phyloP scores from a whole-genome alignment of 768 basidiomycete species.

The Trametes cinnabarina region DNA sequence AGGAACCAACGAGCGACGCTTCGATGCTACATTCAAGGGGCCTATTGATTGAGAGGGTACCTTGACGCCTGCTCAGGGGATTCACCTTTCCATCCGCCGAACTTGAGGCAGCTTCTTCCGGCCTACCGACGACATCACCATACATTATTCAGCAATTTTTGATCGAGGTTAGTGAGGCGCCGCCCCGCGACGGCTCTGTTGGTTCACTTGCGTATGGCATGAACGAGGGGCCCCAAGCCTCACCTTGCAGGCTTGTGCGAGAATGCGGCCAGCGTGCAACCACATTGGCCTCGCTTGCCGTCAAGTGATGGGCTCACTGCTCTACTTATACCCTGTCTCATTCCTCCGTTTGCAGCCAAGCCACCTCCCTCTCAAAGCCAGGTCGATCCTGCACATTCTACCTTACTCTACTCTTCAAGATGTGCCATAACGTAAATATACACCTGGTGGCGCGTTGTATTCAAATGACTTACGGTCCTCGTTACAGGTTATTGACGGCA shows the following conservation, averaged over 20 bases:
- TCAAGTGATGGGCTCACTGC: slow-evolving; percentile 25
- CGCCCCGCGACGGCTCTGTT: slow-evolving; percentile 20
- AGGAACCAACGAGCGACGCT: slow-evolving; percentile 14
- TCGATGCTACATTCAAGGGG: slow-evolving; percentile 15
- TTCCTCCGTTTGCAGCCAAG: slow-evolving; percentile 7
- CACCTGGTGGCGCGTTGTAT: background rate
- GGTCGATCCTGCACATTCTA: slow-evolving; percentile 18
- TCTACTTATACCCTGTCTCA: slow-evolving; percentile 19
- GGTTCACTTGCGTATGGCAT: slow-evolving; percentile 21
- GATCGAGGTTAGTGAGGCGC: slow-evolving; percentile 22
- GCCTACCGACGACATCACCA: slow-evolving; percentile 18
- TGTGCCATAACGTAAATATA: slow-evolving; percentile 72
- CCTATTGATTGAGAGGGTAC: slow-evolving; percentile 10
- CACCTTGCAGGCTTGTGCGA: slow-evolving; percentile 33
- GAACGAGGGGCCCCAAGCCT: slow-evolving; percentile 34
- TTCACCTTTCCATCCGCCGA: slow-evolving; percentile 10
- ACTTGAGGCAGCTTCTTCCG: slow-evolving; percentile 16
- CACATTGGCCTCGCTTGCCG: slow-evolving; percentile 29
- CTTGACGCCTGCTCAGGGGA: slow-evolving; percentile 18
- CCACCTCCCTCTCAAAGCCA: slow-evolving; percentile 20
- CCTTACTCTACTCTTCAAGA: slow-evolving; percentile 31
- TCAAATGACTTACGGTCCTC: slow-evolving; percentile 1
- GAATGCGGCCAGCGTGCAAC: slow-evolving; percentile 41
- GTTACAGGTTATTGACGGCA: slow-evolving; percentile 69
- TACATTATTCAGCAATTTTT: slow-evolving; percentile 23